phyloP scores from a whole-genome alignment of 2,329 filamentous ascomycete species.

The Chrysoporthe cubensis region DNA sequence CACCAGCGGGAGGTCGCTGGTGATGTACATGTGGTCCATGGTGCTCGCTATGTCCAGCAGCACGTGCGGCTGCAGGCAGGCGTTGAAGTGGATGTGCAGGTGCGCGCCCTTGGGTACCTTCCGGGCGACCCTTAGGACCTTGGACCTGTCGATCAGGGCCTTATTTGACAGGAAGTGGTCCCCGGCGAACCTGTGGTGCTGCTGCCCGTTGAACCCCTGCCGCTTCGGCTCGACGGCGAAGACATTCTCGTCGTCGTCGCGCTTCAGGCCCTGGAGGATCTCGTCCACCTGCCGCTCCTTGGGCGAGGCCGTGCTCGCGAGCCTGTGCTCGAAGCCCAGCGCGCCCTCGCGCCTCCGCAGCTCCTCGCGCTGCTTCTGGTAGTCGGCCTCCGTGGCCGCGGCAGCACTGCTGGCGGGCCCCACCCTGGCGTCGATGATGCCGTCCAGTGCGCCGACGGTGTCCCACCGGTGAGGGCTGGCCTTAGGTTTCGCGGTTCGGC shows the following conservation, averaged over 20 bases:
- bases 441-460: slow-evolving; percentile 19
- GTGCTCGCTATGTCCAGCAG: slow-evolving; percentile 59
- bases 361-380: slow-evolving; percentile 38
- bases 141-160: slow-evolving; percentile 57
- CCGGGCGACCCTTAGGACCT: slow-evolving; percentile 59
- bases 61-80: slow-evolving; percentile 66
- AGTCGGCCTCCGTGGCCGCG: slow-evolving; percentile 33
- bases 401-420: neutral
- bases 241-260: slow-evolving; percentile 41
- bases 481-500: slow-evolving; percentile 5
- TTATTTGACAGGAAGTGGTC: slow-evolving; percentile 64
- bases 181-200: slow-evolving; percentile 50
- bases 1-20: slow-evolving; percentile 59
- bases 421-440: slow-evolving; percentile 20
- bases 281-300: slow-evolving; percentile 44
- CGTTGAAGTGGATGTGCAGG: slow-evolving; percentile 78
- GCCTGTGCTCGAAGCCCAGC: slow-evolving; percentile 47
- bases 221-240: slow-evolving; percentile 41
- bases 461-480: slow-evolving; percentile 14
- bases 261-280: slow-evolving; percentile 45
- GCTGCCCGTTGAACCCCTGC: slow-evolving; percentile 47
- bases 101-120: slow-evolving; percentile 73
- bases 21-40: slow-evolving; percentile 71
- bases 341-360: slow-evolving; percentile 40
- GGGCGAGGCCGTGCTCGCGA: slow-evolving; percentile 37